Evolutionary conservation across 805 yeast species (phyloP).

Genomic region (Saccharomyces kudriavzevii): DNA sequence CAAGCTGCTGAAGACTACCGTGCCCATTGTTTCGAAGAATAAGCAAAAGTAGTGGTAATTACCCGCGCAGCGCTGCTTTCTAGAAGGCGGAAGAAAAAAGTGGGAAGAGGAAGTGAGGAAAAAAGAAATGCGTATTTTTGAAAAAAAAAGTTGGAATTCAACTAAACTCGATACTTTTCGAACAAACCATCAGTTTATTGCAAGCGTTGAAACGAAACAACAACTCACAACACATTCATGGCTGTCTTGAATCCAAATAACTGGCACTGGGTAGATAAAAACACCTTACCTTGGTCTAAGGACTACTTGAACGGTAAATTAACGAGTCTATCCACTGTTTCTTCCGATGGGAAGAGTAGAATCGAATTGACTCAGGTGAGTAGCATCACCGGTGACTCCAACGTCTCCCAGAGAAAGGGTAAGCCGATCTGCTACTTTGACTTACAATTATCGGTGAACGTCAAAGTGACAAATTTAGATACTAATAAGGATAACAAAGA

Average conservation of each 20-base stretch:
- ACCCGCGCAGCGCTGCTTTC: not conserved
- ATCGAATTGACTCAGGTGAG: conserved; percentile 35
- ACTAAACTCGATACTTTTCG: not conserved
- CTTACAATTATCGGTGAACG: conserved; percentile 43
- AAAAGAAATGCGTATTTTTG: not conserved
- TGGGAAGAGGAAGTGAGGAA: not conserved
- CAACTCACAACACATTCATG: conserved; percentile 30
- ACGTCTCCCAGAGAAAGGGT: conserved; percentile 78
- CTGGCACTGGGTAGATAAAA: conserved; percentile 72
- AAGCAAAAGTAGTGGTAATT: not conserved
- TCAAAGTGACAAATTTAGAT: conserved; percentile 29
- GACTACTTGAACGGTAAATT: conserved; percentile 40
- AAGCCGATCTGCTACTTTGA: conserved; percentile 71
- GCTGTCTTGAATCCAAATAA: conserved; percentile 66
- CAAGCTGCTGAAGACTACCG: conserved; percentile 17
- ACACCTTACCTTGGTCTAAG: conserved; percentile 58
- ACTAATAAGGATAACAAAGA: conserved; percentile 16
- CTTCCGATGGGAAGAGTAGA: conserved; percentile 14
- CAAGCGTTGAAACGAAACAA: not conserved
- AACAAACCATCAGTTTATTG: not conserved
- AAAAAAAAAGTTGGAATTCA: not conserved
- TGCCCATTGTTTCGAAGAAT: conserved; percentile 10
- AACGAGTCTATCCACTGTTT: conserved; percentile 11
- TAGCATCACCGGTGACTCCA: conserved; percentile 64
- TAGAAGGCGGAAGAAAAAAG: not conserved